Evolutionary conservation across 192 early-diverging fungal genomes (phyloP).

Genomic region (Anaeromyces robustus): DNA sequence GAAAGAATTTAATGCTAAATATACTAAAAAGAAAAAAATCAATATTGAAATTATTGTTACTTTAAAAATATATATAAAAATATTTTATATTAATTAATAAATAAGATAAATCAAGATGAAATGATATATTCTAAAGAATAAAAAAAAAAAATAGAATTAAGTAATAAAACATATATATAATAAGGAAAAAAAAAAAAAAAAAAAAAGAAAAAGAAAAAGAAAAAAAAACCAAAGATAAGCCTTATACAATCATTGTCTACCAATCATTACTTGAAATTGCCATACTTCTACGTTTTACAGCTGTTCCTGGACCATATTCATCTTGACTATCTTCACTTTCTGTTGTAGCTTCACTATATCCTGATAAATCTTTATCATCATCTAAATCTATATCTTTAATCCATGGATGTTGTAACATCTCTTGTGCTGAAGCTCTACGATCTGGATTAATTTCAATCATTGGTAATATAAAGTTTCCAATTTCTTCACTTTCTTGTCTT

Average conservation of each 20-base stretch:
- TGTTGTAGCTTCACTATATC: not conserved
- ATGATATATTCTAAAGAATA: too few relatives aligned
- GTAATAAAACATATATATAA: too few relatives aligned
- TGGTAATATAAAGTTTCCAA: constrained; percentile 67
- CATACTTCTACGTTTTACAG: not conserved
- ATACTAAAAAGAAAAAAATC: too few relatives aligned
- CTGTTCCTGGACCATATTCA: not conserved
- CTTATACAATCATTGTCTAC: not conserved
- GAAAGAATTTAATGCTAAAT: too few relatives aligned
- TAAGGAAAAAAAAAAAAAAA: too few relatives aligned
- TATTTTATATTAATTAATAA: too few relatives aligned
- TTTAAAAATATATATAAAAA: too few relatives aligned
- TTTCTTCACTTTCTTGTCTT: constrained; percentile 46
- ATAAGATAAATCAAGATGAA: too few relatives aligned
- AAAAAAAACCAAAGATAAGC: too few relatives aligned
- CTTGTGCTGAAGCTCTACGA: constrained; percentile 31
- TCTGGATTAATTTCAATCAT: constrained; percentile 53
- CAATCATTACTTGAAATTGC: not conserved
- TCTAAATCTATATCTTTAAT: constrained; percentile 13
- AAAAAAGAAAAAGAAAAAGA: too few relatives aligned
- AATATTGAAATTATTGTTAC: too few relatives aligned
- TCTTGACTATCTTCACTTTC: not conserved
- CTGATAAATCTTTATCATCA: constrained; percentile 4
- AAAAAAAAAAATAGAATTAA: too few relatives aligned
- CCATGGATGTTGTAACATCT: constrained; percentile 44